Percentiles rank a stretch among this genome's conserved stretches.
Evolutionary conservation across 129 eudicot species (phyloP).

Genomic region (Dittrichia graveolens): DNA sequence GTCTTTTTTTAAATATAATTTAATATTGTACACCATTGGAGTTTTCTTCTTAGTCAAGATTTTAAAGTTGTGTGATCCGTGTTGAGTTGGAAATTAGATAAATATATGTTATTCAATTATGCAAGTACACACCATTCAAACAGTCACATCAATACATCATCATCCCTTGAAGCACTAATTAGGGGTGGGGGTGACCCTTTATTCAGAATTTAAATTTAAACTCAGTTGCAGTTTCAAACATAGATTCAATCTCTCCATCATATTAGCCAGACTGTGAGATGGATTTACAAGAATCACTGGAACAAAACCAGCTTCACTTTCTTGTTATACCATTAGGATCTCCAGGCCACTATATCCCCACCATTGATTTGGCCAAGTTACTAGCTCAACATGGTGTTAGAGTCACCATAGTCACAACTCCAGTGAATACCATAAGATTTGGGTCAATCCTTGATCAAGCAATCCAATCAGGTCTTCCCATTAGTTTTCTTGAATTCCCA

Average conservation of each 20-base stretch:
- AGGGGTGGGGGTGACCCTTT: too few species aligned
- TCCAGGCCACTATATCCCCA: slow-evolving; percentile 67
- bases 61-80: background rate
- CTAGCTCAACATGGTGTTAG: slow-evolving; percentile 45
- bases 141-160: too few species aligned
- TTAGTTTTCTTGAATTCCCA: slow-evolving; percentile 31
- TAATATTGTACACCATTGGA: background rate
- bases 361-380: slow-evolving; percentile 50
- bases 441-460: slow-evolving; percentile 41
- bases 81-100: too few species aligned
- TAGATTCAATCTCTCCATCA: background rate
- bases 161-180: too few species aligned
- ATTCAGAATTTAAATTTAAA: too few species aligned
- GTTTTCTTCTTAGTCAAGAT: slow-evolving; percentile 10
- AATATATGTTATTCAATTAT: too few species aligned
- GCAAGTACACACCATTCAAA: too few species aligned
- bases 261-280: background rate
- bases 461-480: slow-evolving; percentile 39
- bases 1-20: background rate
- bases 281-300: slow-evolving; percentile 28
- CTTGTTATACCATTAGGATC: slow-evolving; percentile 51
- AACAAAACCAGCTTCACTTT: slow-evolving; percentile 45
- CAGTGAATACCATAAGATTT: slow-evolving; percentile 35
- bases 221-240: background rate
- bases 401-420: slow-evolving; percentile 47